These are phyloP conservation scores for Dioscorea alata DNA, from an alignment of 106 monocot genomes.

Conservation along the genomic window DNA sequence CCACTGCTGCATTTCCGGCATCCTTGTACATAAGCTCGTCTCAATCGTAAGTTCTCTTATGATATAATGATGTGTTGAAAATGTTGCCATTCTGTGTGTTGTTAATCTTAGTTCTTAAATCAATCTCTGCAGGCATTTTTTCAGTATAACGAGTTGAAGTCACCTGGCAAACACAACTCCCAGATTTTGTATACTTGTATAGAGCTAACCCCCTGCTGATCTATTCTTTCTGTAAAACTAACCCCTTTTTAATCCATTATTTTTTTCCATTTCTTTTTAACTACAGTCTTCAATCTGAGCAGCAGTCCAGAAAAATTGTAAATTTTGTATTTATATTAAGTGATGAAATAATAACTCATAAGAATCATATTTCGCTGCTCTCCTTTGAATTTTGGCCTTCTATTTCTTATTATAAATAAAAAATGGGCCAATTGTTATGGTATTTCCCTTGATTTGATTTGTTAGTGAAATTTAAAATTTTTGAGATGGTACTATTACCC, in stretches of 20 bases:
- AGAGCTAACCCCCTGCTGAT: constrained; percentile 15
- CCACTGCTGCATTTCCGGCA: constrained; percentile 10
- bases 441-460: too few relatives aligned
- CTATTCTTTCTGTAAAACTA: constrained; percentile 19
- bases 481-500: too few relatives aligned
- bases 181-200: constrained; percentile 8
- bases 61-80: neutral
- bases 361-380: too few relatives aligned
- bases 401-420: too few relatives aligned
- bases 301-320: too few relatives aligned
- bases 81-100: neutral
- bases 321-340: too few relatives aligned
- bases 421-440: too few relatives aligned
- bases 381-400: too few relatives aligned
- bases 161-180: neutral
- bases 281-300: neutral
- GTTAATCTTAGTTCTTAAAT: neutral
- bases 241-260: neutral
- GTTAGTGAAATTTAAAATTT: too few relatives aligned
- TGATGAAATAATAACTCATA: too few relatives aligned
- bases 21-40: neutral
- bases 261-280: too few relatives aligned
- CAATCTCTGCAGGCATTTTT: neutral
- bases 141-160: neutral
- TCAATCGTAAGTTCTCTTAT: neutral